Conservation (phyloP, 441 rosid species). For the Bocquillonia castaneifolia region DNA sequence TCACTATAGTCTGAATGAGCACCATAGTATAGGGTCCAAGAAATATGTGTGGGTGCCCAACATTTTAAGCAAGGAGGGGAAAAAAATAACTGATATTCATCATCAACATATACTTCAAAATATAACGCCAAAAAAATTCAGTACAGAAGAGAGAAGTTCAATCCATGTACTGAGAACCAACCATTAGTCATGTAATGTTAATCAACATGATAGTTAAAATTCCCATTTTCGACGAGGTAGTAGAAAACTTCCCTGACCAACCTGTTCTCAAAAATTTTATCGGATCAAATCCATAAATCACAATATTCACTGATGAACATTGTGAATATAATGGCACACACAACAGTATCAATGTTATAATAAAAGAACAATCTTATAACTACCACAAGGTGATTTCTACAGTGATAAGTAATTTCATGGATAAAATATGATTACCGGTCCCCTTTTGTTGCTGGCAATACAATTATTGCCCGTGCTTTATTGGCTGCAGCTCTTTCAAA, state of each 20-base stretch:
- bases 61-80: too few species aligned
- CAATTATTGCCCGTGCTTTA: slow-evolving; percentile 84
- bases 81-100: background rate
- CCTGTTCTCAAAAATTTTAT: background rate
- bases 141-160: background rate
- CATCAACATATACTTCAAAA: background rate
- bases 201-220: background rate
- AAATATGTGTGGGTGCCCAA: slow-evolving; percentile 8
- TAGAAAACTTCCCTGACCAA: background rate
- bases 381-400: slow-evolving; percentile 3
- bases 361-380: background rate
- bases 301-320: background rate
- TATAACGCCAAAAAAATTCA: background rate
- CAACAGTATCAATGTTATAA: background rate
- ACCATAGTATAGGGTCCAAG: background rate
- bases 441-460: slow-evolving; percentile 76
- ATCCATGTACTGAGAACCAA: background rate
- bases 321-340: background rate
- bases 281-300: background rate
- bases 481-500: slow-evolving; percentile 87
- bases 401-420: slow-evolving; percentile 6
- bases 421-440: slow-evolving; percentile 64
- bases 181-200: background rate
- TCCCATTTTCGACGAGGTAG: background rate
- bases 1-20: background rate